phyloP scores from a whole-genome alignment of 1,284 basidiomycete genomes.

The Ustilago hordei region DNA sequence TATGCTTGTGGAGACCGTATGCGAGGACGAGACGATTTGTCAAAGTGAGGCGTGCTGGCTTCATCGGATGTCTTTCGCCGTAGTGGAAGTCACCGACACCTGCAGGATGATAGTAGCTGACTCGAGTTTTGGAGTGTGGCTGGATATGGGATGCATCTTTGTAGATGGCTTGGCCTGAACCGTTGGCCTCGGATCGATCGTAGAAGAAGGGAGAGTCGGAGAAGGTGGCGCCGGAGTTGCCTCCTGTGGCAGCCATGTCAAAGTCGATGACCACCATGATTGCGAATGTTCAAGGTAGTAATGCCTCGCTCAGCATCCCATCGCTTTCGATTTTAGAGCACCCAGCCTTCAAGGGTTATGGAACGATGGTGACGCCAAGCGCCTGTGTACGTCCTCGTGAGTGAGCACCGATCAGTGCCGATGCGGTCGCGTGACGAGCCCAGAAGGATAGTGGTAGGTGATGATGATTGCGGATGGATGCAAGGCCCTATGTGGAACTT shows the following conservation, averaged over 20 bases:
- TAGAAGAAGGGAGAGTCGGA: slow-evolving; percentile 67
- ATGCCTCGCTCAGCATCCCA: slow-evolving; percentile 1
- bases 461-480: slow-evolving; percentile 19
- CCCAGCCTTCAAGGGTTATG: background rate
- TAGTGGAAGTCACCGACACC: slow-evolving; percentile 85
- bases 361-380: slow-evolving; percentile 5
- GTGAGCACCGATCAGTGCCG: background rate
- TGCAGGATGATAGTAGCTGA: slow-evolving; percentile 95
- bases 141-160: slow-evolving; percentile 51
- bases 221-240: slow-evolving; percentile 56
- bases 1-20: slow-evolving; percentile 94
- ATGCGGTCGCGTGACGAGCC: background rate
- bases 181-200: slow-evolving; percentile 53
- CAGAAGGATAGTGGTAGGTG: slow-evolving; percentile 3
- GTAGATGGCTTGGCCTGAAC: slow-evolving; percentile 49
- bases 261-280: slow-evolving; percentile 65
- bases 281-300: background rate
- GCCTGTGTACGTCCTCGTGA: background rate
- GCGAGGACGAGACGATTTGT: slow-evolving; percentile 96
- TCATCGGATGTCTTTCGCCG: slow-evolving; percentile 97
- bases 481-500: background rate
- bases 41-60: slow-evolving; percentile 91
- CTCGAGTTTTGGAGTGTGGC: slow-evolving; percentile 74
- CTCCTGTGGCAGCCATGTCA: slow-evolving; percentile 49
- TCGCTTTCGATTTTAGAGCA: background rate